Conservation (phyloP, 2,329 filamentous ascomycete species). For the Phialemonium atrogriseum region DNA sequence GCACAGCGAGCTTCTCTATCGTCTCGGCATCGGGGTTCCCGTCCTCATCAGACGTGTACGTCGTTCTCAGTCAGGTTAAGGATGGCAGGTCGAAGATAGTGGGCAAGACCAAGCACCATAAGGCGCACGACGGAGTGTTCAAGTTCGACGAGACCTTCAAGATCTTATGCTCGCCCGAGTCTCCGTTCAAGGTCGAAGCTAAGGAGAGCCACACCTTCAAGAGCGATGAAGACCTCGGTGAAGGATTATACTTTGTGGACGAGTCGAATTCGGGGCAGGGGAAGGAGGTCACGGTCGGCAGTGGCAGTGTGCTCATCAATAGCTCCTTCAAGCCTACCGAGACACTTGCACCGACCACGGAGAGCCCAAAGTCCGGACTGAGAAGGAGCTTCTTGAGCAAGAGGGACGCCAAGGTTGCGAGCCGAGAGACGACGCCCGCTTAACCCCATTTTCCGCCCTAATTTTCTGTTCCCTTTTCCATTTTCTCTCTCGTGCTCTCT, state of each 20-base stretch:
- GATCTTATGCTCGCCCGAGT: constrained; percentile 67
- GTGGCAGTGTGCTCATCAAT: constrained; percentile 62
- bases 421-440: constrained; percentile 35
- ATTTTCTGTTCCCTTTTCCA: background rate
- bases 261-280: constrained; percentile 61
- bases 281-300: constrained; percentile 67
- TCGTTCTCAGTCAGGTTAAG: constrained; percentile 59
- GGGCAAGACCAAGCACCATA: constrained; percentile 88
- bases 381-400: constrained; percentile 50
- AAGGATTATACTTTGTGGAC: constrained; percentile 84
- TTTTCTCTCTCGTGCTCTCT: too few relatives aligned
- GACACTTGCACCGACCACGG: constrained; percentile 16
- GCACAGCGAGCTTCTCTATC: constrained; percentile 73
- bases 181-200: constrained; percentile 78
- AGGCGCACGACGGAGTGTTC: constrained; percentile 57
- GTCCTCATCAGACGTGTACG: constrained; percentile 67
- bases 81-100: constrained; percentile 65
- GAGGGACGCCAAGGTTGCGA: constrained; percentile 29
- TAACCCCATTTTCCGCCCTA: constrained; percentile 4
- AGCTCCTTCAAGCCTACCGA: constrained; percentile 60
- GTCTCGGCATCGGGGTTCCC: constrained; percentile 74
- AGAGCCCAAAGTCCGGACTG: constrained; percentile 35
- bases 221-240: constrained; percentile 75
- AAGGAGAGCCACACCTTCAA: constrained; percentile 82
- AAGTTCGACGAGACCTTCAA: constrained; percentile 75